phyloP scores from a whole-genome alignment of 208 protist genomes.

The Plasmodiophora brassicae region DNA sequence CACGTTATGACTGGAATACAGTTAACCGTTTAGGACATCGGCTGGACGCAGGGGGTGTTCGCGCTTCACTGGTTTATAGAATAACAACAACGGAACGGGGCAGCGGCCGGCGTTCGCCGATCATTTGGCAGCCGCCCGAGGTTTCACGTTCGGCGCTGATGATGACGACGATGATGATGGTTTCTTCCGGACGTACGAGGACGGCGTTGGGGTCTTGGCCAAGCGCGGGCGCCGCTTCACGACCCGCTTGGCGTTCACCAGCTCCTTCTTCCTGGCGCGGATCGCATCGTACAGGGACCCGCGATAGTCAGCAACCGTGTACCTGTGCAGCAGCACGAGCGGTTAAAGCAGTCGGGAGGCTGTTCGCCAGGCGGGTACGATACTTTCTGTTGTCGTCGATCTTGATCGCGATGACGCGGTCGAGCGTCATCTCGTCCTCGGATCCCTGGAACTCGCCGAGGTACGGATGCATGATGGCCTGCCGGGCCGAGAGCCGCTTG shows the following conservation, averaged over 20 bases:
- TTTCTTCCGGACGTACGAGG: too few relatives aligned
- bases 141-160: too few relatives aligned
- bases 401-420: constrained; percentile 27
- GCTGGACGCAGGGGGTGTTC: too few relatives aligned
- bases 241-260: not conserved
- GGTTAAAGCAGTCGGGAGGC: not conserved
- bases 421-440: constrained; percentile 30
- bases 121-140: too few relatives aligned
- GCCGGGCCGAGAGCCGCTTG: constrained; percentile 35
- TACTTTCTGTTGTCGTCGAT: constrained; percentile 49
- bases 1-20: too few relatives aligned
- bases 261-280: not conserved
- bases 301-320: not conserved
- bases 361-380: not conserved
- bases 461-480: constrained; percentile 47
- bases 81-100: too few relatives aligned
- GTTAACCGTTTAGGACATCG: too few relatives aligned
- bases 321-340: not conserved
- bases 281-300: constrained; percentile 27
- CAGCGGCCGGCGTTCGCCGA: too few relatives aligned
- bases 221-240: not conserved
- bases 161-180: too few relatives aligned
- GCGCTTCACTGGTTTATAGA: too few relatives aligned
- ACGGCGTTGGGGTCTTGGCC: too few relatives aligned
- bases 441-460: constrained; percentile 41